Conservation (phyloP, 2,329 filamentous ascomycete genomes). For the Verticillium albo-atrum region DNA sequence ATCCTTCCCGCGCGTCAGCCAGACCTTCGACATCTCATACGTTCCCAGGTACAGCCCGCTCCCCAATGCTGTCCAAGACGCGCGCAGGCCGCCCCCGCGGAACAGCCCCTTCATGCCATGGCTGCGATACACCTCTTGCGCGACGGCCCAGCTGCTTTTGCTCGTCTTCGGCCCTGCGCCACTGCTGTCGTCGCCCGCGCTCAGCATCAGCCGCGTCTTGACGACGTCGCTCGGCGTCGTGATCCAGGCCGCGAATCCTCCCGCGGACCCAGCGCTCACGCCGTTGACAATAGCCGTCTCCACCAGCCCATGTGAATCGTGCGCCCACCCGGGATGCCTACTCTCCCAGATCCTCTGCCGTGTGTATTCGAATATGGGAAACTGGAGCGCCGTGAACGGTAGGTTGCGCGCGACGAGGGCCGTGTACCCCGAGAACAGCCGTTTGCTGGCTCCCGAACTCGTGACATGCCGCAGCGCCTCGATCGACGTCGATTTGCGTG, state of each 20-base stretch:
- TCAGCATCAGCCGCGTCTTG: slow-evolving; percentile 85
- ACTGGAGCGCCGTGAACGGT: slow-evolving; percentile 84
- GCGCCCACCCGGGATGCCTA: slow-evolving; percentile 19
- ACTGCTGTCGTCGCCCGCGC: slow-evolving; percentile 36
- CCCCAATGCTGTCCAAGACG: slow-evolving; percentile 76
- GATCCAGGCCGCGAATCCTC: slow-evolving; percentile 69
- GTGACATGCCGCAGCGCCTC: slow-evolving; percentile 44
- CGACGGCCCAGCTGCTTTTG: slow-evolving; percentile 52
- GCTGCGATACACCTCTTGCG: slow-evolving; percentile 59
- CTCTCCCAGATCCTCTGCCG: slow-evolving; percentile 47
- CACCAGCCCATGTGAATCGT: slow-evolving; percentile 33
- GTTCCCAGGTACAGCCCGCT: slow-evolving; percentile 81
- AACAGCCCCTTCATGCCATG: slow-evolving; percentile 72
- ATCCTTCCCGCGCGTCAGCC: slow-evolving; percentile 43
- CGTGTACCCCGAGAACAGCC: slow-evolving; percentile 68
- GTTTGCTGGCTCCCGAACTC: slow-evolving; percentile 51
- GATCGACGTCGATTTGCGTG: slow-evolving; percentile 36
- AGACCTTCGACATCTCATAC: slow-evolving; percentile 75
- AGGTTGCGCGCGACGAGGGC: slow-evolving; percentile 78
- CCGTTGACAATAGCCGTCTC: slow-evolving; percentile 72
- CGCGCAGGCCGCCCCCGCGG: slow-evolving; percentile 68
- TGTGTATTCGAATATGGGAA: slow-evolving; percentile 77
- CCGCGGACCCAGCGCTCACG: slow-evolving; percentile 67
- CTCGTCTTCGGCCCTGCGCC: slow-evolving; percentile 20
- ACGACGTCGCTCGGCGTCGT: slow-evolving; percentile 88